Percentiles rank a stretch among this genome's conserved stretches.
Conservation (phyloP, 1,284 basidiomycete genomes). For the Agroathelia rolfsii region DNA sequence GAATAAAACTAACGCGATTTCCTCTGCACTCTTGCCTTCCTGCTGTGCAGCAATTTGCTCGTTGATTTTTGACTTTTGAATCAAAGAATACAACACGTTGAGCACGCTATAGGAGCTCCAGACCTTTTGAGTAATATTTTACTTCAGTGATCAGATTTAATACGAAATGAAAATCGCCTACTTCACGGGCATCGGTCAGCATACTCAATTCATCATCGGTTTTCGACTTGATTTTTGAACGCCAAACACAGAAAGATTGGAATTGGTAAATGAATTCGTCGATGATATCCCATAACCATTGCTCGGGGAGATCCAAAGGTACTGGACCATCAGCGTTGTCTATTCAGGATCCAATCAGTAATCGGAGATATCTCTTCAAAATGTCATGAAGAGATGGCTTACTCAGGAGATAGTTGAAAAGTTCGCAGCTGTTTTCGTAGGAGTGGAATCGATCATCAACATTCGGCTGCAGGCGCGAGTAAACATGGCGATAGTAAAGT, state of each 20-base stretch:
- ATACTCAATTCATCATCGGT: conserved; percentile 82
- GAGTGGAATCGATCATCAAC: conserved; percentile 97
- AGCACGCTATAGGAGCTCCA: conserved; percentile 98
- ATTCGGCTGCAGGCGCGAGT: conserved; percentile 90
- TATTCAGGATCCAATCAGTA: conserved; percentile 18
- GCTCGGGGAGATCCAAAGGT: conserved; percentile 83
- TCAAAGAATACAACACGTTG: conserved; percentile 95
- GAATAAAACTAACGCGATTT: conserved; percentile 57
- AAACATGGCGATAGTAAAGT: conserved; percentile 90
- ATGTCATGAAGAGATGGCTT: conserved; percentile 89
- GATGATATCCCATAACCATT: conserved; percentile 99
- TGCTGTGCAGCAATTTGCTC: conserved; percentile 83
- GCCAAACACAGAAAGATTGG: conserved; percentile 90
- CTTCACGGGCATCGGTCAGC: conserved; percentile 71
- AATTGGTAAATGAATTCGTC: conserved; percentile 99
- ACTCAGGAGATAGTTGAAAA: conserved; percentile 85
- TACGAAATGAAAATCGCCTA: conserved; percentile 19
- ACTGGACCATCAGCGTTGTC: conserved; percentile 95
- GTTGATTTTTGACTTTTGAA: conserved; percentile 94
- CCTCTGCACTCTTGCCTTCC: conserved; percentile 72
- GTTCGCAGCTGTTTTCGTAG: conserved; percentile 97
- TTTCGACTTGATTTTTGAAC: conserved; percentile 79
- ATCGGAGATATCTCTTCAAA: conserved; percentile 41
- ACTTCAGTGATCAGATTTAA: conserved; percentile 10
- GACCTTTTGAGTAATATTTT: conserved; percentile 35